Evolutionary conservation across 2,329 filamentous ascomycete species (phyloP).

Genomic region (Paraphoma sp.): DNA sequence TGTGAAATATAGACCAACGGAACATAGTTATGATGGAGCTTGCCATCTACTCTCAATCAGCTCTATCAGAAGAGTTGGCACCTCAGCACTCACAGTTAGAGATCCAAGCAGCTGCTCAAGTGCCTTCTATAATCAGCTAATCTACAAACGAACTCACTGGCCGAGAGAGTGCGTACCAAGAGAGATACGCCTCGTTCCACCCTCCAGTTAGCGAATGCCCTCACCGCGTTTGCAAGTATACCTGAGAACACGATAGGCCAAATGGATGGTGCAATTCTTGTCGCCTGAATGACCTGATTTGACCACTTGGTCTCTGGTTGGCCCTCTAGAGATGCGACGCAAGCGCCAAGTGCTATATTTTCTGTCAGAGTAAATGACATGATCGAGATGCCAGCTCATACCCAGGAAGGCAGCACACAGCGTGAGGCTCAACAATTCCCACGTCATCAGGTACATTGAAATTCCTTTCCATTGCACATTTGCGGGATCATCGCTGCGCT

Average conservation of each 20-base stretch:
- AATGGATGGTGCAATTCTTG: slow-evolving; percentile 8
- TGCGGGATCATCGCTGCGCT: background rate
- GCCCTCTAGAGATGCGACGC: background rate
- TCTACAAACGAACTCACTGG: background rate
- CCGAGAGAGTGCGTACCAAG: slow-evolving; percentile 1
- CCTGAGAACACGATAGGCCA: slow-evolving; percentile 16
- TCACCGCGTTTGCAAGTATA: slow-evolving; percentile 10
- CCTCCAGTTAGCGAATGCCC: slow-evolving; percentile 9
- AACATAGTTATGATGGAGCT: slow-evolving; percentile 10
- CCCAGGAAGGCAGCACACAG: background rate
- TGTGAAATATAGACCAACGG: slow-evolving; percentile 9
- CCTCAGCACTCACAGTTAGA: slow-evolving; percentile 1
- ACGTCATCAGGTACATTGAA: background rate
- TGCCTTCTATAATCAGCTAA: background rate
- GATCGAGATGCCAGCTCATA: background rate
- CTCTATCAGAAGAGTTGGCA: background rate
- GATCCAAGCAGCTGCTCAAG: slow-evolving; percentile 13
- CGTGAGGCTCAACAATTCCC: background rate
- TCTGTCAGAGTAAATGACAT: background rate
- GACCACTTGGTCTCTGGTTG: background rate
- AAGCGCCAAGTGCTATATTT: background rate
- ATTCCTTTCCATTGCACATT: background rate
- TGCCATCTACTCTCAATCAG: slow-evolving; percentile 5
- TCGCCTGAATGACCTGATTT: slow-evolving; percentile 6
- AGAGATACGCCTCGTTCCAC: slow-evolving; percentile 10